Evolutionary conservation across 805 yeast species (phyloP), one percentile per base, ranked within the genome.

Genomic region (Candida michaelii): DNA sequence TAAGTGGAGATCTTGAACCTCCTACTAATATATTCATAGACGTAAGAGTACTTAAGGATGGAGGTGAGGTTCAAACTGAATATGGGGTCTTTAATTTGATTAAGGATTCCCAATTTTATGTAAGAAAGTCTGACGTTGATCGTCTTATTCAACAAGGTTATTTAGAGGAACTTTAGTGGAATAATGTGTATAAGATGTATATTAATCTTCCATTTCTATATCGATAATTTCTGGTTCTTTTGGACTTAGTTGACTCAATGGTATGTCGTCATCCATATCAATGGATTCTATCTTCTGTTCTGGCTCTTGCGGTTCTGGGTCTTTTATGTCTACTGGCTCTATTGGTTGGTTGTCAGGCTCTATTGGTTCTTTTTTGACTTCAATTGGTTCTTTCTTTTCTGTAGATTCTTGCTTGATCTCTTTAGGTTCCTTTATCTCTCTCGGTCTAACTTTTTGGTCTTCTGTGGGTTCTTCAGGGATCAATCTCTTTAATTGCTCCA

Each of bases 11-110:
- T n/a, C 58, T 93, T 51, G 86, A 78, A 16, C 99, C 99, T 0
- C 98, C 99, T 1, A 78, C 77, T 27, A 95, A 89, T 51, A 85
- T 93, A 21, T 93, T 91, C 53, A 86, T 91, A 8, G 99, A 91
- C 56, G 98, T 93, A 4, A 70, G 99, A 44, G 98, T 91, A 6
- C 64, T 91, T 39, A 85, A 85, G 59, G 95, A 91, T 55, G 97
- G 96, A 0, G 99, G 99, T 1, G 98, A 93, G 58, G 89, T 91
- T 27, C 97, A 90, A 58, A 93, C 99, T 0, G 99, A 91, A 60
- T 91, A 91, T 54, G 99, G 97, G 16, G 96, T 89, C 3, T 89
- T 93, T 66, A 90, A 90, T 54, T 67, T 93, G 50, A 87, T 95
- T 2, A 91, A 90, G 56, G 91, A 91, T 60, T 86, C 96, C 2